Evolutionary conservation across 163 green algal species (phyloP), one percentile per base, ranked within the genome.

Genomic region (Trebouxiophyceae sp.): DNA sequence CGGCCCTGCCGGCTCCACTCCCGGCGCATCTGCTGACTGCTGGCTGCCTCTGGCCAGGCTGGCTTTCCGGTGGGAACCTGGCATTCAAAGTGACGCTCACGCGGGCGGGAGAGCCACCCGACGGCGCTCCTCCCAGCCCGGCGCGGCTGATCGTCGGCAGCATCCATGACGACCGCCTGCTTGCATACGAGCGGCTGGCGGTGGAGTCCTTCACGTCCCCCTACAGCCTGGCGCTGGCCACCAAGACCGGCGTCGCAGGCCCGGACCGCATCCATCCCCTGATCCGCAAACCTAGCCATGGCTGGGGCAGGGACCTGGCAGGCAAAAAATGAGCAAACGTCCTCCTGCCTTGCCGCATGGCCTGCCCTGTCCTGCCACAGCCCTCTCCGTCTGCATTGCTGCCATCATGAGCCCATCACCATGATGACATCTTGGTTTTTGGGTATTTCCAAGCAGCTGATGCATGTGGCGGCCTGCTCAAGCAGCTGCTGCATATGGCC

Each of bases 171-270:
- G 77, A 91, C 69, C 44, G 57, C 4, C 65, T 91, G 60, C 70
- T 91, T 44, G 45, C 82, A 1, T 63, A 76, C 59, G 73, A 85
- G 63, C 19, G 34, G 3, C 54, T 92, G 22, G 60, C 62, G 1
- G 22, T 91, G 50, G 77, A 88, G 32, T 68, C 54, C 4, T 91
- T 91, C 57, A 32, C 66, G 0, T 89, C 83, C 7, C 85, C 85
- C 1, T 73, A 78, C 57, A 71, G 27, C 24, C n/a, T 57, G 4
- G 27, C 22, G n/a, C 26, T 44, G 29, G 47, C 8, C 54, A 33
- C 32, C 16, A 26, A 24, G 19, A 23, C 39, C 34, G 47, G 4
- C 24, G 32, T 34, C 7, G 0, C 29, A 33, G 4, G 50, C n/a
- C 7, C 20, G 12, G 20, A 56, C 20, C 24, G 2, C 2, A 16